Base-by-base conservation (phyloP, 2,329 filamentous ascomycete species). In the Phoma sp. region DNA sequence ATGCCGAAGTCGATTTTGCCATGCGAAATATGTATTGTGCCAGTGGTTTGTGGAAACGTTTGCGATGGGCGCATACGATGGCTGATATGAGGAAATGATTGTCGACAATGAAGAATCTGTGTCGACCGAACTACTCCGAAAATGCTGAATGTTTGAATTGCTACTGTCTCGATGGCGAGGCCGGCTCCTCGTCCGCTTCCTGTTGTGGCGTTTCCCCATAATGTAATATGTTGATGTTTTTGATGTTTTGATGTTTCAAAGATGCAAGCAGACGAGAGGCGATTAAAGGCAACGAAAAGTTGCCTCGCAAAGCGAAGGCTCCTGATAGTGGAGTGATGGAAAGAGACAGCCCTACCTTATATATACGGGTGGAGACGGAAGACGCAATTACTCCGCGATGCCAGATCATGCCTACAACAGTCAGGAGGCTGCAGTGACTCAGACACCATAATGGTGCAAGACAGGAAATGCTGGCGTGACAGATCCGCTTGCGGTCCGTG, bases 121-220 rank as follows among this genome's bases (percentile, higher is more conserved):
- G 50, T 69, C 66, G 59, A 68, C 42, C 7, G 69, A 75, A 47
- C 55, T 57, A 52, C 62, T 74, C 46, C 67, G 68, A 52, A 50
- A 57, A 59, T 71, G 72, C 43, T 62, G 67, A 57, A 62, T 57
- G 40, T 63, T 65, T 53, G 48, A 15, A n/a, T 54, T 66, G 53
- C 47, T 58, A 36, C 62, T 59, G 53, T 73, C 67, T 51, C 74
- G 73, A 60, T 77, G 73, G 42, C 76, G 73, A 40, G 75, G 75
- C 29, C 76, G 73, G 61, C 74, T 76, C 56, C 76, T 69, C 17
- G 74, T 78, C 47, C 76, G 74, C 57, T 75, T 77, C 57, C 76
- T 68, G 65, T 78, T 78, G 66, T 78, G 76, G 59, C 76, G 70
- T 60, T 77, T 74, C 57, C 74, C 74, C 76, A 78, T 52, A 4